These are phyloP conservation scores for Angomonas desouzai DNA, from an alignment of 208 protist genomes.

Conservation along the genomic window DNA sequence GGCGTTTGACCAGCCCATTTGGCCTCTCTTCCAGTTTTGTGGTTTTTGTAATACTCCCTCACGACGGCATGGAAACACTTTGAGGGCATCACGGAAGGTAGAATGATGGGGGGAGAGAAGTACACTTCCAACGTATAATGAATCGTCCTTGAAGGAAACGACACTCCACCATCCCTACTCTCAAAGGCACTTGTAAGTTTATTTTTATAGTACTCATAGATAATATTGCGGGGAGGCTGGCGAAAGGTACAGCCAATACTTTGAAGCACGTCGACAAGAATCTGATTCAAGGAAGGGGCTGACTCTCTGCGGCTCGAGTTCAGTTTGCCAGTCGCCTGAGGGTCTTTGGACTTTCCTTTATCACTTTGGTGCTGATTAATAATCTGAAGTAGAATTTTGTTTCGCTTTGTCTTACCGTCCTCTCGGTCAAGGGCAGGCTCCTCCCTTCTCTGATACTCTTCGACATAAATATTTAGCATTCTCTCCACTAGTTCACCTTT, in stretches of 20 bases:
- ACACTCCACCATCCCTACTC: not conserved
- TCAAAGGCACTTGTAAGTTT: not conserved
- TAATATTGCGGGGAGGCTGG: constrained; percentile 1
- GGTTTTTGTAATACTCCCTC: not conserved
- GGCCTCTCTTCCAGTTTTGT: not conserved
- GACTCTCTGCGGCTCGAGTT: not conserved
- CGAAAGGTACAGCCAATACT: not conserved
- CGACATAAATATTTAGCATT: not conserved
- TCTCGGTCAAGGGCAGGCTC: not conserved
- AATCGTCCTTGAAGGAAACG: not conserved
- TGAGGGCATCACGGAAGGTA: constrained; percentile 59
- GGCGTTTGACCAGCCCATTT: not conserved
- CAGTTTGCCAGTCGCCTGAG: not conserved
- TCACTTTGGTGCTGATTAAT: too few relatives aligned
- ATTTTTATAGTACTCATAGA: constrained; percentile 9
- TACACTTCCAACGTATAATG: constrained; percentile 37
- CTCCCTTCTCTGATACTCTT: not conserved
- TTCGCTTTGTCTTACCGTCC: not conserved
- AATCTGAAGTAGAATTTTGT: too few relatives aligned
- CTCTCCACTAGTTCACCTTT: not conserved
- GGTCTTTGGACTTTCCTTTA: not conserved
- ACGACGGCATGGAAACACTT: constrained; percentile 13
- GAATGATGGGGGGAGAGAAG: constrained; percentile 52
- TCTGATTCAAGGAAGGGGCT: not conserved
- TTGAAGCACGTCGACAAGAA: not conserved